Base-by-base conservation (phyloP, 345 rosid genomes). In the Chamaenerion angustifolium region DNA sequence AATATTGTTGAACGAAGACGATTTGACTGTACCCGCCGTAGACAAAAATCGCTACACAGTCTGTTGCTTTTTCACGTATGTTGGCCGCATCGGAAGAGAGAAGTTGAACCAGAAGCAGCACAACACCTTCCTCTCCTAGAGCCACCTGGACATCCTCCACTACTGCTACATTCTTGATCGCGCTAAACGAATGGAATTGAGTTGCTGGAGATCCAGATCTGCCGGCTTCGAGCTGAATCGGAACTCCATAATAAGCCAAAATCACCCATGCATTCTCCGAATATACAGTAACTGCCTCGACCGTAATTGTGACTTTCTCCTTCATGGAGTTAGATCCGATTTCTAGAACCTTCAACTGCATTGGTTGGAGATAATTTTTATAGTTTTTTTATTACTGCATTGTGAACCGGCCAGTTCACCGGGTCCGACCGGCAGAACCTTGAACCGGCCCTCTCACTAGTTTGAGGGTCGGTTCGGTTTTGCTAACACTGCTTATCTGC, bases 91-190 rank as follows among this genome's bases (percentile, higher is more conserved):
- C 43, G 3, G 85, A 78, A 25, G 53, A 45, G 42, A 82, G 60
- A 12, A 80, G 52, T 31, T 71, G 70, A n/a, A 82, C 56, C 4
- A 86, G 68, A 27, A 82, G 70, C 15, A 83, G 76, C 8, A 86
- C 66, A 0, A 72, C 88, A 8, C 77, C 95, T 78, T 86, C 92
- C 61, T 82, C 95, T 7, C 60, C 86, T 15, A 86, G 63, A 51
- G 71, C 69, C 52, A 62, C 59, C 57, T 64, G 65, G 17, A 80
- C 75, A 25, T 85, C 88, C 53, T 80, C 92, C n/a, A 71, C 77
- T 23, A 65, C 68, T 14, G 79, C 77, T 16, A 82, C 68, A 18
- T 86, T 82, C 18, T 71, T 69, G 50, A 86, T 70, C 21, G 88
- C 88, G 0, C 92, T 85, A 2, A 61, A 70, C 0, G 78, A 71